Evolutionary conservation across 441 rosid genomes (phyloP), one percentile per base, ranked within the genome.

Genomic region (Eutrema salsugineum): DNA sequence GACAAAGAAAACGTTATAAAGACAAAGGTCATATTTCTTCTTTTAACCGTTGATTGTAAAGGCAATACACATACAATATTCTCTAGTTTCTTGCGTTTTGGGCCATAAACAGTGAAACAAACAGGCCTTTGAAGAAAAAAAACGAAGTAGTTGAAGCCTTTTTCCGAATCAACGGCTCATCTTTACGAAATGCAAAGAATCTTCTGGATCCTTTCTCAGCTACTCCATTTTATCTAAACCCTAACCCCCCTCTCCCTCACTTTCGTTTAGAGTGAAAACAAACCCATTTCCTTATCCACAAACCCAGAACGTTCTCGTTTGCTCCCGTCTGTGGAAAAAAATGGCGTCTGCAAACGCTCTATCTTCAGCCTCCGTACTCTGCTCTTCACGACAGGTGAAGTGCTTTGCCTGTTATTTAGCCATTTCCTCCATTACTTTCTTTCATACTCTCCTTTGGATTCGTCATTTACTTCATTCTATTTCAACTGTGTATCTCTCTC

Each of bases 321-420:
- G 12, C 74, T 54, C 63, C 8, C n/a, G 2, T 55, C 40, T 38
- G 48, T 38, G 48, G 57, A 43, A 14, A 22, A 89, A 12, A n/a
- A 93, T 93, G 98, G 97, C 98, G 9, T 85, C 97, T 0, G 88
- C 94, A 11, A 89, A 87, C 70, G 89, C 97, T 53, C 79, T 93
- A 44, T 84, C 87, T 17, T 85, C 91, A 0, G 87, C 93, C 20
- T 91, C 93, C 56, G 77, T 89, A 32, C 75, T 93, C 75, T 85
- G 91, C 83, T 83, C 91, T 64, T 84, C 94, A 49, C 87, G 80
- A 61, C 96, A 89, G 94, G 98, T 91, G 49, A n/a, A 55, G 0
- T 5, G 19, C 27, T 44, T 62, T 61, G 32, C 24, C 65, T 50
- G 11, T 47, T 5, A 42, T 28, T 24, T 15, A 11, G 17, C 60